Conservation (phyloP, 73 alveolate genomes). For the Paramecium primaurelia region DNA sequence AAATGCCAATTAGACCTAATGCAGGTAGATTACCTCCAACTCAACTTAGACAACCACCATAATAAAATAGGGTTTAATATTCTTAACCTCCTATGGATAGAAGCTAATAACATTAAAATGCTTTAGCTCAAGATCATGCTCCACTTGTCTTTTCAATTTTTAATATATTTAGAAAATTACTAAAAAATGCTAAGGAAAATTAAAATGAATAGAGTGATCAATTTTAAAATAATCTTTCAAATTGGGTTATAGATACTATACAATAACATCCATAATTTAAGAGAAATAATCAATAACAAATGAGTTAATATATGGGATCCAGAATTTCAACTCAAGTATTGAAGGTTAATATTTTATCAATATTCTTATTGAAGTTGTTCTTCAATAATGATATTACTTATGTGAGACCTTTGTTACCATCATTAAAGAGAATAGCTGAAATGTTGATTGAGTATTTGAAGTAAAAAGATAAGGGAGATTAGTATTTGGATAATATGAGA, state of each 20-base stretch:
- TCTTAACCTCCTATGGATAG: background rate
- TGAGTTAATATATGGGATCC: background rate
- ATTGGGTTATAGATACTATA: background rate
- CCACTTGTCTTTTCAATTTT: background rate
- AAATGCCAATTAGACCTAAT: background rate
- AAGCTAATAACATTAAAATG: background rate
- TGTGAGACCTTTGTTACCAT: background rate
- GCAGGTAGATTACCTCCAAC: background rate
- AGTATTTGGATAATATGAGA: background rate
- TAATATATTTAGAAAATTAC: background rate
- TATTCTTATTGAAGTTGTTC: background rate
- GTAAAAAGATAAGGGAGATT: background rate
- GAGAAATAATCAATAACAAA: background rate
- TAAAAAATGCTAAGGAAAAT: background rate
- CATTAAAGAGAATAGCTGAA: conserved; percentile 25
- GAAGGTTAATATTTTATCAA: background rate
- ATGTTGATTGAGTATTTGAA: background rate
- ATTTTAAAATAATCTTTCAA: background rate
- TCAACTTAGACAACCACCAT: background rate
- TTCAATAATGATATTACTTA: background rate
- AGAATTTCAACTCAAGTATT: background rate
- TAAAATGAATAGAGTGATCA: background rate
- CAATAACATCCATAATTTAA: background rate
- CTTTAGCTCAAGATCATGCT: background rate
- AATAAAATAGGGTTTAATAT: background rate